A percentile compares a stretch with the other conserved stretches of the same genome.
Evolutionary conservation across 2,329 filamentous ascomycete genomes (phyloP).

Genomic region (Podosphaera fusca): DNA sequence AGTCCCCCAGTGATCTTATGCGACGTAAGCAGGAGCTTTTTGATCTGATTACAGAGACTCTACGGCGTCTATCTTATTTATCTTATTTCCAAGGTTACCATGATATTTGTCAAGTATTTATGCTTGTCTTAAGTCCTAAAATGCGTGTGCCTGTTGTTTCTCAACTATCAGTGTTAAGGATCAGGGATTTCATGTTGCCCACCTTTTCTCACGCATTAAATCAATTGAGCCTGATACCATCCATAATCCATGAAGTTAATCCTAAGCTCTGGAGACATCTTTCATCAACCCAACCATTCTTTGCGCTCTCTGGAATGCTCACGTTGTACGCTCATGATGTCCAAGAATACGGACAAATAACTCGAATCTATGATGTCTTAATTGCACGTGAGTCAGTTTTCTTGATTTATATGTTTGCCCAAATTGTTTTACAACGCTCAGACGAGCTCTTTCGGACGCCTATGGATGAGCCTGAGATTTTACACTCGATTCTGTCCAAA

Average conservation of each 20-base stretch:
- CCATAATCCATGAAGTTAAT: slow-evolving; percentile 54
- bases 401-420: slow-evolving; percentile 75
- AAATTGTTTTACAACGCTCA: slow-evolving; percentile 60
- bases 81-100: slow-evolving; percentile 98
- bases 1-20: slow-evolving; percentile 44
- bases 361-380: slow-evolving; percentile 78
- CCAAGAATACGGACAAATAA: slow-evolving; percentile 68
- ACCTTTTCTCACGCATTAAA: slow-evolving; percentile 57
- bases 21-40: slow-evolving; percentile 55
- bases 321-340: slow-evolving; percentile 97
- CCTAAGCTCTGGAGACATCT: slow-evolving; percentile 50
- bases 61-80: slow-evolving; percentile 61
- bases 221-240: slow-evolving; percentile 71
- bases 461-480: slow-evolving; percentile 68
- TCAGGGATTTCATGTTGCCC: slow-evolving; percentile 94
- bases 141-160: slow-evolving; percentile 41
- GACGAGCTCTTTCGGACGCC: slow-evolving; percentile 71
- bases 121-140: slow-evolving; percentile 53
- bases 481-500: slow-evolving; percentile 72
- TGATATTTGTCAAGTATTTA: slow-evolving; percentile 88
- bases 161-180: slow-evolving; percentile 70
- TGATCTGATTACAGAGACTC: slow-evolving; percentile 53
- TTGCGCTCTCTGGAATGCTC: slow-evolving; percentile 75
- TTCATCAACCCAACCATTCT: slow-evolving; percentile 63
- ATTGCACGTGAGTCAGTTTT: slow-evolving; percentile 74